Conservation (phyloP, 176 grass and related monocot genomes). For the Paspalum vaginatum region DNA sequence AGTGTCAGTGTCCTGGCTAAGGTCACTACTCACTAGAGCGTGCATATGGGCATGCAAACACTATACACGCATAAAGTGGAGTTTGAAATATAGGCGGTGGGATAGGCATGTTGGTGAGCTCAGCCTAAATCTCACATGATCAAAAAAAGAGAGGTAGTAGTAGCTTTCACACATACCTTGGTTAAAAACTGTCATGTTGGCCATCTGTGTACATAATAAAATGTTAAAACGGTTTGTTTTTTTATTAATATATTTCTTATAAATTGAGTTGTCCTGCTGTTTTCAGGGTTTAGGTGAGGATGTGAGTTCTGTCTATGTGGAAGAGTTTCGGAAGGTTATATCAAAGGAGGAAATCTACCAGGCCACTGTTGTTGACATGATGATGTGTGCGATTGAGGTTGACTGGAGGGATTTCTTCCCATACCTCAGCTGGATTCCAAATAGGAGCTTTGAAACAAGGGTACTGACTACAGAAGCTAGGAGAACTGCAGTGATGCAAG, state of each 20-base stretch:
- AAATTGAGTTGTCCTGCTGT: background rate
- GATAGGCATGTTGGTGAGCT: too few relatives aligned
- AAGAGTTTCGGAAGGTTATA: conserved; percentile 68
- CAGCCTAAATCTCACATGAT: too few relatives aligned
- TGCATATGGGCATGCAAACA: too few relatives aligned
- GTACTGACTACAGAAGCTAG: conserved; percentile 48
- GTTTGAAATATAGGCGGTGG: too few relatives aligned
- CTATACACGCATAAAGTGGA: too few relatives aligned
- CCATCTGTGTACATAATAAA: background rate
- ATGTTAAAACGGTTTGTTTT: background rate
- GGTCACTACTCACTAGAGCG: too few relatives aligned
- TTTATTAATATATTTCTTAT: background rate
- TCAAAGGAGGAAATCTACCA: conserved; percentile 65
- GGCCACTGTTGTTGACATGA: conserved; percentile 62
- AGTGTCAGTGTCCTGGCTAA: too few relatives aligned
- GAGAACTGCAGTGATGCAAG: conserved; percentile 51
- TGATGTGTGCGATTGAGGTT: conserved; percentile 83
- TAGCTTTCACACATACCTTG: background rate
- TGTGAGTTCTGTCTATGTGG: conserved; percentile 62
- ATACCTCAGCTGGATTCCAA: conserved; percentile 86
- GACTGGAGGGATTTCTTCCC: conserved; percentile 99
- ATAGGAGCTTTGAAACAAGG: conserved; percentile 67
- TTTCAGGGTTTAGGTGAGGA: conserved; percentile 72
- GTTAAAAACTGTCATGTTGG: background rate
- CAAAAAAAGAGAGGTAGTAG: background rate